These are phyloP conservation scores for Pisolithus thermaeus DNA, from an alignment of 1,284 basidiomycete species.

Conservation along the genomic window DNA sequence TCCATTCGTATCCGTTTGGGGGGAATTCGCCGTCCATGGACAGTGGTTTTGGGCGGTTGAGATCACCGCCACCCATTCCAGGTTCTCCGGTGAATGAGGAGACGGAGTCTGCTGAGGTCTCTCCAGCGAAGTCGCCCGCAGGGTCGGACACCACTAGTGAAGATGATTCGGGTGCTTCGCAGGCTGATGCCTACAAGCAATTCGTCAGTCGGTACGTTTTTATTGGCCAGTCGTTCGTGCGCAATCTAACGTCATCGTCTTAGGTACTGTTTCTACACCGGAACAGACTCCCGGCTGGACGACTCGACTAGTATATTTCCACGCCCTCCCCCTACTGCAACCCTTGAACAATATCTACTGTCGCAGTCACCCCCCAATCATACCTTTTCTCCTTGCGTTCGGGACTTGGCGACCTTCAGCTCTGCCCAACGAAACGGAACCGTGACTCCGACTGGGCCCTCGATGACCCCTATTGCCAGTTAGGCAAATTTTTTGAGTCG, in stretches of 20 bases:
- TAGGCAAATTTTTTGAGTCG: neutral
- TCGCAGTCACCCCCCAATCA: slow-evolving; percentile 18
- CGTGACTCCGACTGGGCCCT: neutral
- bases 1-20: slow-evolving; percentile 34
- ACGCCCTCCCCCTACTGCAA: slow-evolving; percentile 52
- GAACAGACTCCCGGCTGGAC: slow-evolving; percentile 32
- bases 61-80: neutral
- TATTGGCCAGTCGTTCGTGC: neutral
- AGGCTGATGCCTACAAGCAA: slow-evolving; percentile 43
- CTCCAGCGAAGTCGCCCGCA: slow-evolving; percentile 33
- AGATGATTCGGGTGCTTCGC: slow-evolving; percentile 22
- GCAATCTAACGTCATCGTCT: slow-evolving; percentile 6
- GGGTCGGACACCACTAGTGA: slow-evolving; percentile 15
- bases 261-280: slow-evolving; percentile 78
- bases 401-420: slow-evolving; percentile 2
- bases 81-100: neutral
- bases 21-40: slow-evolving; percentile 6
- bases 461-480: slow-evolving; percentile 3
- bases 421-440: neutral
- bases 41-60: neutral
- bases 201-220: slow-evolving; percentile 57
- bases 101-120: neutral
- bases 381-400: slow-evolving; percentile 10
- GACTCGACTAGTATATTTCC: slow-evolving; percentile 31
- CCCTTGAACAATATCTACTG: slow-evolving; percentile 44